Evolutionary conservation across 257 asterid species (phyloP), one percentile per base, ranked within the genome.

Genomic region (Solanum rostratum): DNA sequence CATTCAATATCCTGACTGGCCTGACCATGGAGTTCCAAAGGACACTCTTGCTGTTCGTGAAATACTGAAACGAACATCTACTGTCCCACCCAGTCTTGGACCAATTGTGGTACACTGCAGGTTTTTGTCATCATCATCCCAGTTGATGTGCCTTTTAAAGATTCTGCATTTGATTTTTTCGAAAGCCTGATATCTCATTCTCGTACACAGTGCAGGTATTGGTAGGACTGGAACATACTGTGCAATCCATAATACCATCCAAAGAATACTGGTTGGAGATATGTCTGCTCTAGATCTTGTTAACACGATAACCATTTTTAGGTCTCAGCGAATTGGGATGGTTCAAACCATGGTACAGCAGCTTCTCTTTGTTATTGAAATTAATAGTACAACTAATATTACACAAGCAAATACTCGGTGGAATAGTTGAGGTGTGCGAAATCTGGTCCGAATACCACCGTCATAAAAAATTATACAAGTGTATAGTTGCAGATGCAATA

Each of bases 21-120:
- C 99, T 83, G 99, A 97, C 88, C 93, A 92, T 84, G 99, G 99
- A 84, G 98, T 94, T 85, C 99, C 99, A 2, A 89, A 89, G 57
- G 97, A 93, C 85, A 93, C 98, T 10, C 57, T 85, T 54, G 96
- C 96, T 84, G 98, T 92, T 86, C 97, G 99, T 84, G 98, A 97
- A 76, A 93, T 97, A 86, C 85, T 93, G 87, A 95, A 92, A 88
- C 90, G 93, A 87, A 30, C 88, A 89, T 88, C 87, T 85, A 74
- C 45, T 82, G 82, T 95, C 33, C 95, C 95, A 22, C 96, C 98
- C 50, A 87, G 87, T 88, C 86, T 89, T 59, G 99, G 99, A 84
- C 99, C 98, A 83, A 88, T 94, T 86, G 98, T 93, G 80, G 99
- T 97, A 88, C 99, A 97, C 91, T 97, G 99, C 99, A 96, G 99